phyloP scores from a whole-genome alignment of 805 yeast genomes.

The Pichia pseudocactophila region DNA sequence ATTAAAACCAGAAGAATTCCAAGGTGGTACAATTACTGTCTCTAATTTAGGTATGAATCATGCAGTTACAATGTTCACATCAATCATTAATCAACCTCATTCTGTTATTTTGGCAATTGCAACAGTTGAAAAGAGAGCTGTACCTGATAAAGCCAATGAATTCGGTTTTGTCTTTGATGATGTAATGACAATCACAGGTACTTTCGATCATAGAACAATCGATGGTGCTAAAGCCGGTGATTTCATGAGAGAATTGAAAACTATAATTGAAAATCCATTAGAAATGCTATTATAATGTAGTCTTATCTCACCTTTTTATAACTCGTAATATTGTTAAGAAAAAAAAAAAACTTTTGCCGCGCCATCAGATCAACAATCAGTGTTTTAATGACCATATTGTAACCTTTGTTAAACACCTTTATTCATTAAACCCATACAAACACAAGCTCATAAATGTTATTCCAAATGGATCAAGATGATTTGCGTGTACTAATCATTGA shows the following conservation, averaged over 20 bases:
- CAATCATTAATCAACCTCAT: constrained; percentile 98
- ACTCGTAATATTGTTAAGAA: too few species aligned
- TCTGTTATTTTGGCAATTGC: constrained; percentile 90
- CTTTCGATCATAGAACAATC: constrained; percentile 92
- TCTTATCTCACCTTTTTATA: background rate
- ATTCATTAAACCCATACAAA: too few species aligned
- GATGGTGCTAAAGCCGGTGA: constrained; percentile 99
- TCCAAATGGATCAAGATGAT: too few species aligned
- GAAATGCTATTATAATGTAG: constrained; percentile 65
- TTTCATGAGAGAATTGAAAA: constrained; percentile 87
- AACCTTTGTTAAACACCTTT: too few species aligned
- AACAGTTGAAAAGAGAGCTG: constrained; percentile 84
- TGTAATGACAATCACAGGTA: constrained; percentile 85
- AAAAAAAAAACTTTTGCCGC: too few species aligned
- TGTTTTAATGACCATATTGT: too few species aligned
- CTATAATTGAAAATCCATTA: constrained; percentile 89
- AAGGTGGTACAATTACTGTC: constrained; percentile 98
- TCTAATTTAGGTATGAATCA: constrained; percentile 98
- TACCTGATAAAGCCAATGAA: constrained; percentile 85
- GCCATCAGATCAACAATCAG: background rate
- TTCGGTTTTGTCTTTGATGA: constrained; percentile 90
- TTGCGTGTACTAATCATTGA: too few species aligned
- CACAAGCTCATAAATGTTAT: too few species aligned
- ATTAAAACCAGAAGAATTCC: constrained; percentile 92
- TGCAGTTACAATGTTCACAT: constrained; percentile 88